These are phyloP conservation scores for Magnusiomyces suaveolens DNA, from an alignment of 1,139 yeast genomes.

Conservation along the genomic window DNA sequence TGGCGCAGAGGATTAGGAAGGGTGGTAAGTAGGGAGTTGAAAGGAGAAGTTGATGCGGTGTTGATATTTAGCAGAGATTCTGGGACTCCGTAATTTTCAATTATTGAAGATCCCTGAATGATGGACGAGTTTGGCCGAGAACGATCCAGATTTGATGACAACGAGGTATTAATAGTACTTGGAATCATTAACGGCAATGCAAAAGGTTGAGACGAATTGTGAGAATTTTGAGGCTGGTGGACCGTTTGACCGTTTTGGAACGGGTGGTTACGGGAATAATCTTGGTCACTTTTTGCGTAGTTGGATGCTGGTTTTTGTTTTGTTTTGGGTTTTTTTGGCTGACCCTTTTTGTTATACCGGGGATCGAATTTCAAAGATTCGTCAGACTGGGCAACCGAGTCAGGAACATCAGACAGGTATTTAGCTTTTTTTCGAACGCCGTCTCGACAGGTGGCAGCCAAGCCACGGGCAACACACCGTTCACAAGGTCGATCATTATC, in stretches of 20 bases:
- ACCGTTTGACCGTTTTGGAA: no score
- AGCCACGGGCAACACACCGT: conserved; percentile 62
- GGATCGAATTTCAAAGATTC: conserved; percentile 20
- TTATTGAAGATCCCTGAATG: no score
- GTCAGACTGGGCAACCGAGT: conserved; percentile 13
- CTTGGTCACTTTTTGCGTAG: no score
- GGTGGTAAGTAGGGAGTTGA: background rate
- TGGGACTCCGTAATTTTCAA: background rate
- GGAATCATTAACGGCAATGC: no score
- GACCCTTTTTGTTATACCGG: conserved; percentile 14
- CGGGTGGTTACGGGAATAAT: no score
- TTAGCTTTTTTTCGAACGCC: conserved; percentile 83
- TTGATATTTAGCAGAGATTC: background rate
- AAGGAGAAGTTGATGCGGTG: conserved; percentile 1
- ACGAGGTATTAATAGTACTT: no score
- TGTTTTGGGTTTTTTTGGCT: background rate
- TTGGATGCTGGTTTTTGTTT: no score
- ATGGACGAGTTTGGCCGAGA: no score
- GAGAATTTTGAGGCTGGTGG: no score
- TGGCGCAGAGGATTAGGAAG: background rate
- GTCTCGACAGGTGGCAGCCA: conserved; percentile 65
- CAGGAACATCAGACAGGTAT: conserved; percentile 39
- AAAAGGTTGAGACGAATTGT: no score
- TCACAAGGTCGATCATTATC: conserved; percentile 75
- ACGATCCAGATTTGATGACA: no score